phyloP scores from a whole-genome alignment of 1,139 yeast genomes.

The Spathaspora sp. region DNA sequence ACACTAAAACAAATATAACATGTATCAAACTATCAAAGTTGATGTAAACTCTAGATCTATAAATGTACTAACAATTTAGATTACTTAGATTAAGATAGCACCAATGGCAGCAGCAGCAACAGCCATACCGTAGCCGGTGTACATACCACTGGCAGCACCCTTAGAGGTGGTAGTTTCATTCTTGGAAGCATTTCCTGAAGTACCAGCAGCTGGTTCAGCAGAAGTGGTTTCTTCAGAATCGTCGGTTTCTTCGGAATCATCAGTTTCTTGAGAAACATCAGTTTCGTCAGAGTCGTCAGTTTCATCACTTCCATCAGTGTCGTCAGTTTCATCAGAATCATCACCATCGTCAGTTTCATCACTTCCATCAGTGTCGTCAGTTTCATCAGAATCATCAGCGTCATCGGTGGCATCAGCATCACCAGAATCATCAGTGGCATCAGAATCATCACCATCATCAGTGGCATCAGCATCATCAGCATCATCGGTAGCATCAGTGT shows the following conservation, averaged over 20 bases:
- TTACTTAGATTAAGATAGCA: conserved; percentile 22
- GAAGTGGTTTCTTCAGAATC: conserved; percentile 10
- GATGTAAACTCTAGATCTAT: conserved; percentile 1
- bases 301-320: conserved; percentile 6
- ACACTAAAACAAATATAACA: conserved; percentile 2
- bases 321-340: conserved; percentile 2
- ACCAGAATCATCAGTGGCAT: conserved; percentile 9
- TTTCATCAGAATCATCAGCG: conserved; percentile 11
- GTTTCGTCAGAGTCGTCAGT: conserved; percentile 8
- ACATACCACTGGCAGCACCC: conserved; percentile 10
- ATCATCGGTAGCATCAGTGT: conserved; percentile 8
- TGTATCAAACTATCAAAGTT: conserved; percentile 1
- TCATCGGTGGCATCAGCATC: conserved; percentile 11
- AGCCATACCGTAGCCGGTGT: conserved; percentile 20
- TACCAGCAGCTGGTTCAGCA: conserved; percentile 8
- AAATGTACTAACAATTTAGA: not conserved
- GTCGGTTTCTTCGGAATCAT: conserved; percentile 1
- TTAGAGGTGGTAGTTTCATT: conserved; percentile 9
- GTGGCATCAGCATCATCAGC: conserved; percentile 10
- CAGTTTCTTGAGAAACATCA: conserved; percentile 7
- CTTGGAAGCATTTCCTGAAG: conserved; percentile 5
- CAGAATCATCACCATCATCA: conserved; percentile 7
- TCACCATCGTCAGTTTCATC: conserved; percentile 3
- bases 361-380: conserved; percentile 12
- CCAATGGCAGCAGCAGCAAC: conserved; percentile 26